A percentile compares a stretch with the other conserved stretches of the same genome.
Conservation (phyloP, 805 yeast species). For the Schizosaccharomyces octosporus region DNA sequence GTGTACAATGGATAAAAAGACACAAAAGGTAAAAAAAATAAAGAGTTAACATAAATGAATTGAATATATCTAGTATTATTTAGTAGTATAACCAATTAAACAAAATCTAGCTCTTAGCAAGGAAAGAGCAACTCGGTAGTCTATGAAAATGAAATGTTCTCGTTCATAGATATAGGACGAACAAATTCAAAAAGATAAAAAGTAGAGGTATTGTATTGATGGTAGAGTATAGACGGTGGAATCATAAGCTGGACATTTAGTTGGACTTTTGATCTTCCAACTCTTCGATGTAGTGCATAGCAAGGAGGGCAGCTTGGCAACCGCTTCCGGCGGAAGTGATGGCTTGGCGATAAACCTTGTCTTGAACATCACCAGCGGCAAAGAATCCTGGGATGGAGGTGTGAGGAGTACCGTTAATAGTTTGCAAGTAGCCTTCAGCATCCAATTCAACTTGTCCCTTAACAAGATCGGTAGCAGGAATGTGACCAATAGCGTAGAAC, state of each 20-base stretch:
- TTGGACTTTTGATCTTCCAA: constrained; percentile 10
- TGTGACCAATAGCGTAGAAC: constrained; percentile 94
- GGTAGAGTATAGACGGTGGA: too few relatives aligned
- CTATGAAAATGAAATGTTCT: too few relatives aligned
- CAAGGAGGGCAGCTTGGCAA: constrained; percentile 96
- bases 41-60: too few relatives aligned
- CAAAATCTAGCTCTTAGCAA: too few relatives aligned
- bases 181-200: too few relatives aligned
- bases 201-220: too few relatives aligned
- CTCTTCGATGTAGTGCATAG: constrained; percentile 62
- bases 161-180: too few relatives aligned
- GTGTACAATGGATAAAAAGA: too few relatives aligned
- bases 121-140: too few relatives aligned
- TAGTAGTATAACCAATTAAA: too few relatives aligned
- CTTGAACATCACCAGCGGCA: constrained; percentile 99
- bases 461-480: constrained; percentile 75
- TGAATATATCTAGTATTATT: too few relatives aligned
- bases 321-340: constrained; percentile 99
- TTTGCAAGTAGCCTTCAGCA: constrained; percentile 67
- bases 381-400: constrained; percentile 79
- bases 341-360: constrained; percentile 90
- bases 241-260: neutral
- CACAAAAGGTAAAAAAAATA: too few relatives aligned
- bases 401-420: constrained; percentile 67
- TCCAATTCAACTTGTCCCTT: constrained; percentile 58